Evolutionary conservation across 2,329 filamentous ascomycete species (phyloP), one percentile per base, ranked within the genome.

Genomic region (Botrytis fragariae): DNA sequence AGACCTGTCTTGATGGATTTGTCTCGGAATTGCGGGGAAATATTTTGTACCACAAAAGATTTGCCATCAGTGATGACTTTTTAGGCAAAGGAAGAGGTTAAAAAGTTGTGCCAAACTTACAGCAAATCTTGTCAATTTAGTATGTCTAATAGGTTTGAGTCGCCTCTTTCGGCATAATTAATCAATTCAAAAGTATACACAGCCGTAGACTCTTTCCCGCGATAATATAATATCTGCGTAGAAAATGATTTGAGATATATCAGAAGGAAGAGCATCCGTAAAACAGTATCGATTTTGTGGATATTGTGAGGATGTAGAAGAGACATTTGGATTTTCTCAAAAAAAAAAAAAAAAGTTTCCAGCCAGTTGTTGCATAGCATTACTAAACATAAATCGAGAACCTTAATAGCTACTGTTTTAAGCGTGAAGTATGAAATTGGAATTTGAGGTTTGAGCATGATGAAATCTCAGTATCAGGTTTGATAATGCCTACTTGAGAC

Each of bases 61-160:
- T n/a, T 51, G 4, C 48, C 12, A 16, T 6, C 12, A 12, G 5
- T n/a, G 25, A n/a, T 7, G 25, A n/a, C 22, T 10, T n/a, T 14
- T 2, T 7, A n/a, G 3, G 25, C 6, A 51, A 3, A 6, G 12
- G 12, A 51, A 32, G 16, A 4, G 18, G 9, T 0, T 2, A 16
- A 25, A 29, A 29, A 54, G 14, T 1, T 8, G 14, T 29, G n/a
- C 25, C 8, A 6, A 3, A 7, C n/a, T 54, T 18, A 5, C 14
- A 54, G 14, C 51, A n/a, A 25, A 25, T 9, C 16, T 25, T 42
- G 22, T 29, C 25, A 29, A 29, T 62, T 14, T 25, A 42, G 25
- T n/a, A 8, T 62, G n/a, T 62, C 22, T 10, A 6, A 42, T 42
- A 20, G 37, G 1, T n/a, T 12, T 61, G 20, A 7, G 35, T n/a